A percentile compares a stretch with the other conserved stretches of the same genome.
Evolutionary conservation across 805 yeast species (phyloP).

Genomic region (Yamadazyma endophytica): DNA sequence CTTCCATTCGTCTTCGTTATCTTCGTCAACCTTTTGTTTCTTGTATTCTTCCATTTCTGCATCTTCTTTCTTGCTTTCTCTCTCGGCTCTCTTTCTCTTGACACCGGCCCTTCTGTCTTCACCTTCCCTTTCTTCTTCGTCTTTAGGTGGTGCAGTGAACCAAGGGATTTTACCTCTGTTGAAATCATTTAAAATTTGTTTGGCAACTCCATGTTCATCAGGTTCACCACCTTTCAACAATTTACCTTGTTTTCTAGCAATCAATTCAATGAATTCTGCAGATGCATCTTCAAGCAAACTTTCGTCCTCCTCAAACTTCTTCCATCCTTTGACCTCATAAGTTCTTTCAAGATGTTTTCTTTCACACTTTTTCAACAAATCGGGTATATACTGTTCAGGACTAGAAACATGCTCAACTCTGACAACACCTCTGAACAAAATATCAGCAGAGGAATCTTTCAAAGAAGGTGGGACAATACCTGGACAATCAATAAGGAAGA

Average conservation of each 20-base stretch:
- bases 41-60: constrained; percentile 14
- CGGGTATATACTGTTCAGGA: constrained; percentile 95
- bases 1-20: constrained; percentile 18
- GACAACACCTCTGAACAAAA: constrained; percentile 93
- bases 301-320: constrained; percentile 36
- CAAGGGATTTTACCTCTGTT: constrained; percentile 97
- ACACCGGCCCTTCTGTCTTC: constrained; percentile 52
- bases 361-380: constrained; percentile 78
- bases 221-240: constrained; percentile 97
- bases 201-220: constrained; percentile 89
- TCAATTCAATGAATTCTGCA: constrained; percentile 75
- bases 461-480: constrained; percentile 97
- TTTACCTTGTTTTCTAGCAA: constrained; percentile 92
- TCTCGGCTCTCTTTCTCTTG: constrained; percentile 51
- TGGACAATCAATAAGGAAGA: constrained; percentile 95
- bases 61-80: constrained; percentile 31
- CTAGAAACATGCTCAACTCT: constrained; percentile 96
- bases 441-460: constrained; percentile 87
- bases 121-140: constrained; percentile 53
- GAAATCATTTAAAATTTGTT: constrained; percentile 86
- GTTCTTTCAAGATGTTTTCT: constrained; percentile 90
- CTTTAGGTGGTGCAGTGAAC: constrained; percentile 93
- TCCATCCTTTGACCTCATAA: constrained; percentile 91
- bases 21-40: constrained; percentile 15
- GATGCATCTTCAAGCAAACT: constrained; percentile 46